These are phyloP conservation scores for Omphalea diandra DNA, from an alignment of 441 rosid genomes.

Conservation along the genomic window DNA sequence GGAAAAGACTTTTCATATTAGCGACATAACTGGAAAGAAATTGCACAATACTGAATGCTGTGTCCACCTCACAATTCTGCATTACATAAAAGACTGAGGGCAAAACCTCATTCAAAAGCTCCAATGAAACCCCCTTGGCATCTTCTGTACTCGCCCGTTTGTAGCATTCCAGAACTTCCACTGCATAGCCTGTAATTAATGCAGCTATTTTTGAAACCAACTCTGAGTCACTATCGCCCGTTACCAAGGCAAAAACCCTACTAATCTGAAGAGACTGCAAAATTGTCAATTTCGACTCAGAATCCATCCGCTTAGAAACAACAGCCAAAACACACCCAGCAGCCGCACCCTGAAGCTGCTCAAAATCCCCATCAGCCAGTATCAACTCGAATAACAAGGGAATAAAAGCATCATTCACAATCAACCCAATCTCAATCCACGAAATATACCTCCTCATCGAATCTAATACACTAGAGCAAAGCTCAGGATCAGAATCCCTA, in stretches of 20 bases:
- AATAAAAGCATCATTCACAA: slow-evolving; percentile 71
- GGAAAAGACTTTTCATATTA: slow-evolving; percentile 68
- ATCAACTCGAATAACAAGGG: slow-evolving; percentile 75
- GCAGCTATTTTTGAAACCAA: slow-evolving; percentile 55
- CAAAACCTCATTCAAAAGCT: slow-evolving; percentile 80
- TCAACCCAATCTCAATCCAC: slow-evolving; percentile 88
- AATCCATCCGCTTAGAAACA: slow-evolving; percentile 87
- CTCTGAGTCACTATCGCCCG: slow-evolving; percentile 65
- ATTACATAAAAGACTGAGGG: slow-evolving; percentile 77
- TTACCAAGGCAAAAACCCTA: slow-evolving; percentile 61
- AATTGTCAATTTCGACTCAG: slow-evolving; percentile 58
- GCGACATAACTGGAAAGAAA: slow-evolving; percentile 79
- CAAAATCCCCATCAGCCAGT: slow-evolving; percentile 54
- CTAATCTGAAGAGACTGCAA: slow-evolving; percentile 66
- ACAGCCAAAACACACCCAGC: slow-evolving; percentile 81
- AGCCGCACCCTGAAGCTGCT: slow-evolving; percentile 77
- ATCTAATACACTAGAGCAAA: slow-evolving; percentile 66
- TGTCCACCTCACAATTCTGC: slow-evolving; percentile 72
- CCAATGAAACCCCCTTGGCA: slow-evolving; percentile 48
- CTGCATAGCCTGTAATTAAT: slow-evolving; percentile 79
- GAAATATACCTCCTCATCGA: slow-evolving; percentile 81
- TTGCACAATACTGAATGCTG: slow-evolving; percentile 62
- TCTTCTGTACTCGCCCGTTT: slow-evolving; percentile 63
- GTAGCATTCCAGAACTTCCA: slow-evolving; percentile 83
- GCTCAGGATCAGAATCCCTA: slow-evolving; percentile 64